Base-by-base conservation (phyloP, 805 yeast genomes). In the Wickerhamomyces mucosus region DNA sequence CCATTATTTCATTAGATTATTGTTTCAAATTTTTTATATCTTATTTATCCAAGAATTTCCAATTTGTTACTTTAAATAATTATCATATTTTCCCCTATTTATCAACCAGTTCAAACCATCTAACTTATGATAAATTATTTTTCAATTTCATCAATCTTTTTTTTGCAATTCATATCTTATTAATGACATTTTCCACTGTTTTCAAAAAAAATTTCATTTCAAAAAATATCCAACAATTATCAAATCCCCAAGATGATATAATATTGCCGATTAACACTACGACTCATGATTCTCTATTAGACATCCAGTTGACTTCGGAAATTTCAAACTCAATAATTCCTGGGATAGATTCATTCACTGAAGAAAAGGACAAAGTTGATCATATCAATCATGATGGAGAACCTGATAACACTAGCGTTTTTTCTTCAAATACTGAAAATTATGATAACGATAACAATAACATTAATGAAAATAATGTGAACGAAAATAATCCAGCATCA, bases 161-260 rank as follows among this genome's bases (percentile, higher is more conserved):
- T 5, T 28, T 49, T 12, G 41, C 50, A 3, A 42, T 43, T 17
- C 51, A 49, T 21, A 42, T 49, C 19, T 36, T 48, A 7, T 36
- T 46, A 3, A 41, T 49, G 29, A 42, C 43, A 14, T 39, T 47
- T 23, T 36, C 52, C 7, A 32, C 51, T 13, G 39, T 39, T 22
- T 45, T 41, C 32, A 48, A 40, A 18, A 44, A 43, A 14, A 48
- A 46, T 17, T 38, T 43, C 29, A 39, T 49, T 15, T 41, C 52
- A 19, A 46, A 39, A 28, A 41, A 40, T 15, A 33, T 49, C 10
- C 46, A 49, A 18, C 51, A 48, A n/a, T 27, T 48, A 19, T 33
- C 48, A 6, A 11, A 21, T 11, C 24, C 11, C n/a, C 11, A 7
- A 14, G 24, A 21, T 6, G 24, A 21, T 21, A 11, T 11, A 7